Evolutionary conservation across 2,329 filamentous ascomycete genomes (phyloP).

Genomic region (Xylariaceae sp.): DNA sequence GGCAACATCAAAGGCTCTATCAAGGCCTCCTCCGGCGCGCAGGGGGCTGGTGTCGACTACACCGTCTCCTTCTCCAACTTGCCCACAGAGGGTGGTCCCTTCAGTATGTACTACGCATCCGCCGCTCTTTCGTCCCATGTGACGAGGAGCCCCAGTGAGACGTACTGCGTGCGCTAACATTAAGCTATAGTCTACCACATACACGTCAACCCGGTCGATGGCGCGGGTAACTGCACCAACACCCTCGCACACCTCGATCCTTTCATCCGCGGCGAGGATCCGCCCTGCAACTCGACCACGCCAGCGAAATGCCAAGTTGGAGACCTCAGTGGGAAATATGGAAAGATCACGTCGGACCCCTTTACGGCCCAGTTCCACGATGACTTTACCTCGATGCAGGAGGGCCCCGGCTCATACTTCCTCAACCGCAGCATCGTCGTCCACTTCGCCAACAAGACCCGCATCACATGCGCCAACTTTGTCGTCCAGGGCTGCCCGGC

Average conservation of each 20-base stretch:
- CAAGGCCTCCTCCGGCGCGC: slow-evolving; percentile 38
- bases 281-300: slow-evolving; percentile 51
- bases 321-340: slow-evolving; percentile 70
- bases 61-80: slow-evolving; percentile 53
- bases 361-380: slow-evolving; percentile 50
- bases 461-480: slow-evolving; percentile 62
- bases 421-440: slow-evolving; percentile 60
- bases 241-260: slow-evolving; percentile 68
- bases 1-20: slow-evolving; percentile 53
- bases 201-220: slow-evolving; percentile 58
- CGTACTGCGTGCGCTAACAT: slow-evolving; percentile 17
- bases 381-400: slow-evolving; percentile 49
- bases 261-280: slow-evolving; percentile 55
- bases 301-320: slow-evolving; percentile 69
- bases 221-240: slow-evolving; percentile 63
- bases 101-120: slow-evolving; percentile 52
- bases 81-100: slow-evolving; percentile 52
- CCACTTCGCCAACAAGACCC: slow-evolving; percentile 59
- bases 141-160: too few relatives aligned
- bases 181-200: slow-evolving; percentile 63
- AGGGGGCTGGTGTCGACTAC: slow-evolving; percentile 52
- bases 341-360: slow-evolving; percentile 48
- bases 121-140: too few relatives aligned
- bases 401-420: slow-evolving; percentile 51
- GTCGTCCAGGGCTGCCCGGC: slow-evolving; percentile 23